Conservation (phyloP, 2,329 filamentous ascomycete species). For the Septoria petroselini region DNA sequence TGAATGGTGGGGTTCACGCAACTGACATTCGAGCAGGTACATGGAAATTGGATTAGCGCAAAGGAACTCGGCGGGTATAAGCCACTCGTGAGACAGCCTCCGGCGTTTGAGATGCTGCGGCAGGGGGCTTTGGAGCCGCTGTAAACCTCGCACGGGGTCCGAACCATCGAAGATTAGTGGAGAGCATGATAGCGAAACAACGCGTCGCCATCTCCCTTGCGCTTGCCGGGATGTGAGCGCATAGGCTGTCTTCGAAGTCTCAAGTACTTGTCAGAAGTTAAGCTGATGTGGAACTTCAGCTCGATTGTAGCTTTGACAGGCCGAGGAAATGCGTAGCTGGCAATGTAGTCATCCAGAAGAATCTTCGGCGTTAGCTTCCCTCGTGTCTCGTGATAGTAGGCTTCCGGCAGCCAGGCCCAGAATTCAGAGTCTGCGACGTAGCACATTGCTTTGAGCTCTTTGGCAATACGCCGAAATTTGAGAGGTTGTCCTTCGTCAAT, state of each 20-base stretch:
- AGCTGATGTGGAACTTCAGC: background rate
- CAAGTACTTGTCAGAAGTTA: background rate
- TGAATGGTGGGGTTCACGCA: too few species aligned
- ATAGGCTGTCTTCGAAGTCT: background rate
- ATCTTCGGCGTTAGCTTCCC: background rate
- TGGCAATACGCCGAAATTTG: background rate
- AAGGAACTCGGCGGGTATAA: constrained; percentile 22
- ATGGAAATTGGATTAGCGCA: constrained; percentile 18
- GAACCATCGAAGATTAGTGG: too few species aligned
- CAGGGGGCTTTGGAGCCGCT: constrained; percentile 20
- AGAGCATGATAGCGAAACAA: background rate
- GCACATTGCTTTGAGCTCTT: background rate
- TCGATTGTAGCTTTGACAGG: background rate
- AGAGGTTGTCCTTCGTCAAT: background rate
- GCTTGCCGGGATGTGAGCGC: background rate
- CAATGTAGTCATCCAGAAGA: constrained; percentile 4
- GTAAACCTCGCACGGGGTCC: too few species aligned
- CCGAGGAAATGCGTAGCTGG: constrained; percentile 1
- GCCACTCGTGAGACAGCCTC: constrained; percentile 7
- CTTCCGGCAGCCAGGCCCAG: constrained; percentile 3
- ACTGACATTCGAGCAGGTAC: constrained; percentile 2
- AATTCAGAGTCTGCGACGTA: background rate
- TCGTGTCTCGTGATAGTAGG: background rate
- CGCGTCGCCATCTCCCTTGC: background rate
- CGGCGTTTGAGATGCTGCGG: constrained; percentile 15